These are phyloP conservation scores for Hanseniaspora nectarophila DNA, from an alignment of 805 yeast genomes.

Conservation along the genomic window DNA sequence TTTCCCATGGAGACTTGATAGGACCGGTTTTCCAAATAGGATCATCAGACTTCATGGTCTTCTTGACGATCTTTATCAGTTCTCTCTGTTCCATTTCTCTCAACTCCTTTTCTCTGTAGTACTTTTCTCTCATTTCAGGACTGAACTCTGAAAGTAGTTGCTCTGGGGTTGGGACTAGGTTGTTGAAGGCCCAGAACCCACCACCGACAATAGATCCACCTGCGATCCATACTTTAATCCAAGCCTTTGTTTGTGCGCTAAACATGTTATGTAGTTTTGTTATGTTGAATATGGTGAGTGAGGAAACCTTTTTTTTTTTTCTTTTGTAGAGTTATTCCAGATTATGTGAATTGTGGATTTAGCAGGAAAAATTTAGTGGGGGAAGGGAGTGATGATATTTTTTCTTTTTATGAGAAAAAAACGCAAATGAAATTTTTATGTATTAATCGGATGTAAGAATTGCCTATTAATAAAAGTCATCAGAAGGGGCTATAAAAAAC, in stretches of 20 bases:
- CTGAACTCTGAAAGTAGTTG: slow-evolving; percentile 59
- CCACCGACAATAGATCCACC: slow-evolving; percentile 60
- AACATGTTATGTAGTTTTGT: neutral
- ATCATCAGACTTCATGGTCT: slow-evolving; percentile 55
- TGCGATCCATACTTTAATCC: slow-evolving; percentile 45
- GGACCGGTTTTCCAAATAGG: slow-evolving; percentile 78
- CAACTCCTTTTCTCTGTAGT: slow-evolving; percentile 49
- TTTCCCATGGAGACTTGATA: slow-evolving; percentile 56
- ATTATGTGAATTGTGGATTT: too few relatives aligned
- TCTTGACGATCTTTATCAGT: slow-evolving; percentile 51
- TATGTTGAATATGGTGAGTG: too few relatives aligned
- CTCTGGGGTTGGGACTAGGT: slow-evolving; percentile 77
- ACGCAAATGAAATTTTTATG: too few relatives aligned
- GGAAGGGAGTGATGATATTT: too few relatives aligned
- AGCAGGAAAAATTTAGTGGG: too few relatives aligned
- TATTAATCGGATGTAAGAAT: too few relatives aligned
- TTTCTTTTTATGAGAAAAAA: too few relatives aligned
- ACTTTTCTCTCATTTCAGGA: slow-evolving; percentile 71
- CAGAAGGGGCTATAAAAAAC: too few relatives aligned
- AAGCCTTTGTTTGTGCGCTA: slow-evolving; percentile 19
- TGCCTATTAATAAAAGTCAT: too few relatives aligned
- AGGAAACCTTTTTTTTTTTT: too few relatives aligned
- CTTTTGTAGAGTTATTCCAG: too few relatives aligned
- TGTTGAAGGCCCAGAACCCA: slow-evolving; percentile 62
- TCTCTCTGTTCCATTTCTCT: slow-evolving; percentile 59